A percentile compares a stretch with the other conserved stretches of the same genome.
Evolutionary conservation across 1,284 basidiomycete genomes (phyloP).

Genomic region (Macrocybe sp.): DNA sequence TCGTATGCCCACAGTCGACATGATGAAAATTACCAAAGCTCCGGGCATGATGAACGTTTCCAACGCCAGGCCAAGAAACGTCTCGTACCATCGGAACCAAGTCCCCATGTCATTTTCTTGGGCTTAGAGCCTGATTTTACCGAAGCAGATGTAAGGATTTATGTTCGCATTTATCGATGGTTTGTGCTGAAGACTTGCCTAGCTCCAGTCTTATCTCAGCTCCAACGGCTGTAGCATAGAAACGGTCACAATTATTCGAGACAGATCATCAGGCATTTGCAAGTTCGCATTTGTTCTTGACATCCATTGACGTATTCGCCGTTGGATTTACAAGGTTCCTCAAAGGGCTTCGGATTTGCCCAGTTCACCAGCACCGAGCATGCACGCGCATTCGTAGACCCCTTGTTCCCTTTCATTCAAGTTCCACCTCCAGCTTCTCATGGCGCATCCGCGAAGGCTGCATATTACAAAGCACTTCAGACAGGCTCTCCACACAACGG

Average conservation of each 20-base stretch:
- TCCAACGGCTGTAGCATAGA: conserved; percentile 71
- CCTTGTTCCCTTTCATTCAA: conserved; percentile 79
- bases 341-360: conserved; percentile 93
- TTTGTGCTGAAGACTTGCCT: conserved; percentile 26
- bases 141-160: conserved; percentile 78
- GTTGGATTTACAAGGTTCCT: conserved; percentile 73
- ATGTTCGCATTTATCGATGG: conserved; percentile 29
- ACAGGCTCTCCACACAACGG: conserved; percentile 61
- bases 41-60: conserved; percentile 42
- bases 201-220: conserved; percentile 78
- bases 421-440: conserved; percentile 82
- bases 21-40: conserved; percentile 28
- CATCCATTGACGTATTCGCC: conserved; percentile 66
- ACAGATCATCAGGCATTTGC: conserved; percentile 90
- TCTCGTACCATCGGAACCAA: conserved; percentile 72
- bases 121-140: conserved; percentile 86
- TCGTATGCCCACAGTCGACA: conserved; percentile 24
- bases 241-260: conserved; percentile 89
- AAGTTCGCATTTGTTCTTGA: conserved; percentile 67
- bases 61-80: conserved; percentile 51
- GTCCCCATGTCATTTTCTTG: conserved; percentile 87
- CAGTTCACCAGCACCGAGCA: conserved; percentile 82
- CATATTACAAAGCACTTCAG: conserved; percentile 68
- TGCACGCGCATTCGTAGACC: conserved; percentile 83
- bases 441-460: conserved; percentile 63